These are phyloP conservation scores for Silene coronaria DNA, from an alignment of 179 eudicot genomes.

Conservation along the genomic window DNA sequence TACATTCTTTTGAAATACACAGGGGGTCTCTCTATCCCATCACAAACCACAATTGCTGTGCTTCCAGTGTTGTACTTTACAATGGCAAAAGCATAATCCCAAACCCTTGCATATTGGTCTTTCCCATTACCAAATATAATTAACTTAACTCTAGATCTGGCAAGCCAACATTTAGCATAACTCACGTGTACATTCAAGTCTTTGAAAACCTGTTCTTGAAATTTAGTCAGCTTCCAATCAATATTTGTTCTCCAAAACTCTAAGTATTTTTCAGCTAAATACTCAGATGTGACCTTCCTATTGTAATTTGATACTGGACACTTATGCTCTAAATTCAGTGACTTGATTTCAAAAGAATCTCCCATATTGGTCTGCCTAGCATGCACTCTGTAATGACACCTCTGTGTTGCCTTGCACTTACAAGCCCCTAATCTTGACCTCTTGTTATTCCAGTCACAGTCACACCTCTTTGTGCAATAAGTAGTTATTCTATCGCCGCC, in stretches of 20 bases:
- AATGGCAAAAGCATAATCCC: not conserved
- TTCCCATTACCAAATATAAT: not conserved
- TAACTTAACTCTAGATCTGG: not conserved
- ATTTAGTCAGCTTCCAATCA: not conserved
- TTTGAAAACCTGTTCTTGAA: not conserved
- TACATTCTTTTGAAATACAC: not conserved
- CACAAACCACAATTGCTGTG: not conserved
- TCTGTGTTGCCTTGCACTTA: no score
- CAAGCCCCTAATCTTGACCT: not conserved
- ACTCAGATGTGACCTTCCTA: not conserved
- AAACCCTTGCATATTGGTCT: slow-evolving; percentile 4
- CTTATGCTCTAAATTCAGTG: not conserved
- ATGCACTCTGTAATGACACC: not conserved
- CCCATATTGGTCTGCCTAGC: not conserved
- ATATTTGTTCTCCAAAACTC: not conserved
- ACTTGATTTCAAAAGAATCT: not conserved
- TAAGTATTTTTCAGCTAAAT: not conserved
- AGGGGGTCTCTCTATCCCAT: not conserved
- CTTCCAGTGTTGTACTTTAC: not conserved
- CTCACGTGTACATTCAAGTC: not conserved
- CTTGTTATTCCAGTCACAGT: not conserved
- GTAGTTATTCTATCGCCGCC: not conserved
- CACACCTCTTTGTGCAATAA: not conserved
- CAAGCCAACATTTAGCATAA: not conserved
- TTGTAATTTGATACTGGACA: not conserved